phyloP scores from a whole-genome alignment of 1,284 basidiomycete species.

The Cutaneotrichosporon sp. region DNA sequence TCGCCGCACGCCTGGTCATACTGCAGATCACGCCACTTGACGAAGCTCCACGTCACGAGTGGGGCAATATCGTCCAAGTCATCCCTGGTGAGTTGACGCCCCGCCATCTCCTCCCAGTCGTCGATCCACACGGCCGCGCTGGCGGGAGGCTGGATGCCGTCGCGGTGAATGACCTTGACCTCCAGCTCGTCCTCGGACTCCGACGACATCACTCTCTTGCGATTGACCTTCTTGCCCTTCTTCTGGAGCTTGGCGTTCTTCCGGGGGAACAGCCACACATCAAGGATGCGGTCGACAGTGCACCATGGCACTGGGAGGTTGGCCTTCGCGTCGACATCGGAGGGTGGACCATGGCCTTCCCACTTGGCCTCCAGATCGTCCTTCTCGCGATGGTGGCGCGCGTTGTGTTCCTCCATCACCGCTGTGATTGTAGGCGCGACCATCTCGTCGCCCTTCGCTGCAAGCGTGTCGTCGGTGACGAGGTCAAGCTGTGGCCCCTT shows the following conservation, averaged over 20 bases:
- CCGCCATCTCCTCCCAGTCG: slow-evolving; percentile 62
- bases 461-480: slow-evolving; percentile 54
- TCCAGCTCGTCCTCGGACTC: slow-evolving; percentile 33
- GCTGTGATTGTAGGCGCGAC: slow-evolving; percentile 43
- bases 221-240: slow-evolving; percentile 27
- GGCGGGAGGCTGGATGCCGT: slow-evolving; percentile 39
- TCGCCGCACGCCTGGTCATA: slow-evolving; percentile 87
- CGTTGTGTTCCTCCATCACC: slow-evolving; percentile 47
- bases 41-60: slow-evolving; percentile 46
- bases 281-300: slow-evolving; percentile 76
- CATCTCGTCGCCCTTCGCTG: slow-evolving; percentile 52
- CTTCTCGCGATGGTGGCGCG: slow-evolving; percentile 11
- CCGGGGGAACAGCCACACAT: slow-evolving; percentile 63
- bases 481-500: slow-evolving; percentile 70
- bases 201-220: slow-evolving; percentile 9
- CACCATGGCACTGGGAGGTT: slow-evolving; percentile 63
- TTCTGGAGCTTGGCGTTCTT: slow-evolving; percentile 25
- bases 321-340: slow-evolving; percentile 64
- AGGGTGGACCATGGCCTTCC: slow-evolving; percentile 42
- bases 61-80: slow-evolving; percentile 61
- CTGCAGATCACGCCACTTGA: slow-evolving; percentile 87
- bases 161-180: slow-evolving; percentile 17
- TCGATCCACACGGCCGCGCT: slow-evolving; percentile 37
- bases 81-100: slow-evolving; percentile 56
- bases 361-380: slow-evolving; percentile 25